These are phyloP conservation scores for Cryptococcus sp. DNA, from an alignment of 1,284 basidiomycete genomes.

Conservation along the genomic window DNA sequence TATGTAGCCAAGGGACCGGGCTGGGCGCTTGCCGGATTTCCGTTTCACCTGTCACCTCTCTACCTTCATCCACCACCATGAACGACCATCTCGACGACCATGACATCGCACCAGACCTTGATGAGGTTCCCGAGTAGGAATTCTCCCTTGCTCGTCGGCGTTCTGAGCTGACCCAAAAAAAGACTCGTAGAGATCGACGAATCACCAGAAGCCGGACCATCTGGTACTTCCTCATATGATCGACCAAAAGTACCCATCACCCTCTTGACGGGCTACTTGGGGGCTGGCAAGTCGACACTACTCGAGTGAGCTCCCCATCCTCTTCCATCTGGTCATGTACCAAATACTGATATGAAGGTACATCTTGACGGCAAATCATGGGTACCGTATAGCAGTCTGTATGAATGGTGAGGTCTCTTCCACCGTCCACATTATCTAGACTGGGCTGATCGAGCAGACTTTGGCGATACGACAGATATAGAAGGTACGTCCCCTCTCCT, in stretches of 20 bases:
- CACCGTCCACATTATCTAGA: no score
- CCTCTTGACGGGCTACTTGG: slow-evolving; percentile 85
- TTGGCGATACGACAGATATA: slow-evolving; percentile 49
- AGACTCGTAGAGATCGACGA: no score
- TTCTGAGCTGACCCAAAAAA: no score
- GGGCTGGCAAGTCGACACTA: slow-evolving; percentile 79
- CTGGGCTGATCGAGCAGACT: slow-evolving; percentile 33
- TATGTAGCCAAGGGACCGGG: no score
- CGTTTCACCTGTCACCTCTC: no score
- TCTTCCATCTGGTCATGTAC: neutral
- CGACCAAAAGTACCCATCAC: slow-evolving; percentile 66
- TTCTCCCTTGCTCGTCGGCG: no score
- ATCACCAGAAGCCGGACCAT: slow-evolving; percentile 7
- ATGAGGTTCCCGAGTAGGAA: slow-evolving; percentile 1
- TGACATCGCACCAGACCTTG: slow-evolving; percentile 1
- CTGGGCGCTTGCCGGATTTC: no score
- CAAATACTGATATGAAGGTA: slow-evolving; percentile 54
- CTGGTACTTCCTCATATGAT: slow-evolving; percentile 11
- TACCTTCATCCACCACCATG: no score
- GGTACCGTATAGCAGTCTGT: slow-evolving; percentile 89
- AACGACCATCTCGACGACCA: no score
- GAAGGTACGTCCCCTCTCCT: slow-evolving; percentile 43
- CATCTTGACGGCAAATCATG: slow-evolving; percentile 84
- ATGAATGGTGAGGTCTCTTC: slow-evolving; percentile 62
- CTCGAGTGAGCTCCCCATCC: slow-evolving; percentile 51